These are phyloP conservation scores for Trametes villosa DNA, from an alignment of 768 basidiomycete genomes.

Conservation along the genomic window DNA sequence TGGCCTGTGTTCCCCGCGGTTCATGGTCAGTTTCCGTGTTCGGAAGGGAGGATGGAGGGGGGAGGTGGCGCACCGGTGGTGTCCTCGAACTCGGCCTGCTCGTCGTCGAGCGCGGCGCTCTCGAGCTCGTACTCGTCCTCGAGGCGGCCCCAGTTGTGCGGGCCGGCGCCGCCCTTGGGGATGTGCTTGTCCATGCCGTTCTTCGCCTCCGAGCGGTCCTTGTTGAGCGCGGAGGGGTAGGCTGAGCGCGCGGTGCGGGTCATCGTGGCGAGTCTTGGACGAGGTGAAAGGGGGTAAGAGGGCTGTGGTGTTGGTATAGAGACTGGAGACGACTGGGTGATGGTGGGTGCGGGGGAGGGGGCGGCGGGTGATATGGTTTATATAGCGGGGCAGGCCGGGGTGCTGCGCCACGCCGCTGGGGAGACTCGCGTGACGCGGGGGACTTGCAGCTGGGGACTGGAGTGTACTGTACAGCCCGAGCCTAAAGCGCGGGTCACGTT, in stretches of 20 bases:
- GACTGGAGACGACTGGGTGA: slow-evolving; percentile 5
- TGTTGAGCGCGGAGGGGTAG: slow-evolving; percentile 70
- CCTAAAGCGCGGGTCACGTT: slow-evolving; percentile 11
- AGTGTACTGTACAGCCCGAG: no score
- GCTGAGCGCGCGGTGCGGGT: slow-evolving; percentile 79
- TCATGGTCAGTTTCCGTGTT: background rate
- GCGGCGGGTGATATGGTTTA: slow-evolving; percentile 13
- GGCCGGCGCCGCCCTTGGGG: slow-evolving; percentile 80
- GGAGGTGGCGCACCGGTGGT: slow-evolving; percentile 25
- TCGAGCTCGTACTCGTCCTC: slow-evolving; percentile 66
- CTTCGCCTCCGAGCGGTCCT: slow-evolving; percentile 81
- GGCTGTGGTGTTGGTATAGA: background rate
- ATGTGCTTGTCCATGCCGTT: slow-evolving; percentile 72
- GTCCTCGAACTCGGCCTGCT: slow-evolving; percentile 48
- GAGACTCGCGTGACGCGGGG: slow-evolving; percentile 26
- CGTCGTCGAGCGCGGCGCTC: slow-evolving; percentile 60
- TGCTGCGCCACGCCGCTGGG: slow-evolving; percentile 3
- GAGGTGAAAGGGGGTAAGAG: background rate
- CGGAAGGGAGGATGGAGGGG: background rate
- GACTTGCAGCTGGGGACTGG: no score
- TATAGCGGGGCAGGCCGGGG: slow-evolving; percentile 14
- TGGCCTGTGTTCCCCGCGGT: background rate
- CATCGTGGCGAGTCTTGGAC: slow-evolving; percentile 49
- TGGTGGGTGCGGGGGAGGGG: slow-evolving; percentile 11
- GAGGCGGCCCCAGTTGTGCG: slow-evolving; percentile 85